Conservation (phyloP, 768 basidiomycete genomes). For the Asterophora lycoperdoides region DNA sequence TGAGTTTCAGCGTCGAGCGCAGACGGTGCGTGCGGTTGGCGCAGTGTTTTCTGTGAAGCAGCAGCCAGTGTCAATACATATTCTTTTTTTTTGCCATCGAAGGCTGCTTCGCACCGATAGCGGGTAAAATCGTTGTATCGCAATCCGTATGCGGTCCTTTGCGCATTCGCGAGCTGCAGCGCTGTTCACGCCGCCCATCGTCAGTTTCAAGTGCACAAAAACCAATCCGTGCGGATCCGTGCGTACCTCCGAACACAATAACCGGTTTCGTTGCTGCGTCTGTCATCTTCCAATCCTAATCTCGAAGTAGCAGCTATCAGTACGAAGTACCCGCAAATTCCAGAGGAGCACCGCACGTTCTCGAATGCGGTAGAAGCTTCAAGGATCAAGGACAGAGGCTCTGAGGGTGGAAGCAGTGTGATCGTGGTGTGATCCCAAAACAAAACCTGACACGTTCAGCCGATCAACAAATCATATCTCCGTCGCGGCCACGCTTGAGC, state of each 20-base stretch:
- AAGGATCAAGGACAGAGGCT: too few species aligned
- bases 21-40: conserved; percentile 86
- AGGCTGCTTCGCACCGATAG: conserved; percentile 57
- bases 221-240: neutral
- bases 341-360: conserved; percentile 6
- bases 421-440: conserved; percentile 1
- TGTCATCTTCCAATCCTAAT: conserved; percentile 22
- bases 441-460: neutral
- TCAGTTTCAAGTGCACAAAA: neutral
- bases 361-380: conserved; percentile 9
- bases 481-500: neutral
- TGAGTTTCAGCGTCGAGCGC: conserved; percentile 77
- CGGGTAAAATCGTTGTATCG: conserved; percentile 85
- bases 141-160: conserved; percentile 86
- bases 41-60: conserved; percentile 92
- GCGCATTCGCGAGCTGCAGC: conserved; percentile 79
- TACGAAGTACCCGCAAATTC: conserved; percentile 11
- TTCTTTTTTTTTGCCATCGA: neutral
- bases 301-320: conserved; percentile 6
- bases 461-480: conserved; percentile 2
- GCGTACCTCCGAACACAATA: conserved; percentile 35
- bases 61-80: too few species aligned
- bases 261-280: conserved; percentile 20
- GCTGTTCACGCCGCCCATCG: conserved; percentile 40
- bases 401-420: too few species aligned